Evolutionary conservation across 257 asterid species (phyloP), one percentile per base, ranked within the genome.

Genomic region (Verbascum thapsus): DNA sequence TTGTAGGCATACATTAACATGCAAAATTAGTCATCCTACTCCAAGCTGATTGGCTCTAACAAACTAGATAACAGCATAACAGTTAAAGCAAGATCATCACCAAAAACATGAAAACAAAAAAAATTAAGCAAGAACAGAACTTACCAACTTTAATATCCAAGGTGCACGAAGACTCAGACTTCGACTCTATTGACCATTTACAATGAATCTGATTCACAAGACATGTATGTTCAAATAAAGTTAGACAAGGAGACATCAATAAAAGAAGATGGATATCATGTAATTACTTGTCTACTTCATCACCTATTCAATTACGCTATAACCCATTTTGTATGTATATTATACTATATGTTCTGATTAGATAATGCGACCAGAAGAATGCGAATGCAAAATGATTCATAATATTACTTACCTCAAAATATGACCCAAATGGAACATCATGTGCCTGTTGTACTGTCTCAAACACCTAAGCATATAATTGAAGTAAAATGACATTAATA

Each of bases 371-470:
- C 10, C 38, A 54, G 38, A 62, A 23, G 34, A 30, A 64, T 48
- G 43, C 37, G 48, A 57, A 60, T 16, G 50, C 9, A 64, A 51
- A 58, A 68, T 19, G 53, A 43, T n/a, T 55, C 12, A 37, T 17
- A 38, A 58, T 38, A 40, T 68, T 42, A 51, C 58, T 39, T 74
- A 83, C 99, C 99, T 94, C 99, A 72, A 94, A 94, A 71, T 80
- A 94, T 51, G 99, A 85, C 39, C 99, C 97, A 53, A 94, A 94
- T 41, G 99, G 97, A 70, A 94, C 99, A 80, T 94, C 97, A 76
- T 87, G 97, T 15, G 99, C 97, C 82, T 85, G 99, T 57, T 90
- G 99, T 76, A 83, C 95, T 57, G 97, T 94, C 84, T 94, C 99
- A 76, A 94, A 90, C 76, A 87, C 96, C 99, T 94, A 68, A 30